Evolutionary conservation across 768 basidiomycete genomes (phyloP), one percentile per base, ranked within the genome.

Genomic region (Leccinellum luteum): DNA sequence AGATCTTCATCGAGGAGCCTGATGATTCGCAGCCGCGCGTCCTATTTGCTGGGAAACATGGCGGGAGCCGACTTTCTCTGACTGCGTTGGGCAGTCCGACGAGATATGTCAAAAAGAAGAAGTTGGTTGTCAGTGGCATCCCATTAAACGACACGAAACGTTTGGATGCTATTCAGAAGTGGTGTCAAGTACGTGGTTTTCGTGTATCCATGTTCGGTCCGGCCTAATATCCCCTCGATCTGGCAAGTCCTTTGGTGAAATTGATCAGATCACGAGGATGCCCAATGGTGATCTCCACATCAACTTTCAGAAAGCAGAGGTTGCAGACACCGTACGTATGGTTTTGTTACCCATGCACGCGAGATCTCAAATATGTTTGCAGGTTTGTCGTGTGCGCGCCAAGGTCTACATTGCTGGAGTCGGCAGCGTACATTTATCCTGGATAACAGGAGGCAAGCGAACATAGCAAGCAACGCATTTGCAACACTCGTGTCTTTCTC

Each of bases 361-460:
- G 4, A 15, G 38, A 38, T 63, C 63, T 63, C 56, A 66, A 31
- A 23, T 15, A 28, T 57, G 31, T 31, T 43, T 52, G 9, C 57
- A 90, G 89, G 89, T 90, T 3, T 92, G 89, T 66, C 87, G 90
- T 41, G 72, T 92, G 57, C 85, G 87, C 61, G 90, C 90, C 51
- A 82, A 81, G 66, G 90, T 92, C 2, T 77, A 81, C 64, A 91
- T 92, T 56, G 73, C 80, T 38, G 86, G 87, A 48, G 89, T 87
- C 9, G 90, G 90, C 59, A 90, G 88, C 68, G 89, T 91, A 31
- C 79, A 85, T 62, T 75, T 92, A 54, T 91, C 90, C 34, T 91
- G 89, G 89, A 81, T 75, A 56, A 77, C 81, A 12, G 86, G 87
- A 56, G 80, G 79, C 64, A 75, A 68, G 59, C 76, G 74, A 56